Base-by-base conservation (phyloP, 2,329 filamentous ascomycete genomes). In the Dactylella cylindrospora region DNA sequence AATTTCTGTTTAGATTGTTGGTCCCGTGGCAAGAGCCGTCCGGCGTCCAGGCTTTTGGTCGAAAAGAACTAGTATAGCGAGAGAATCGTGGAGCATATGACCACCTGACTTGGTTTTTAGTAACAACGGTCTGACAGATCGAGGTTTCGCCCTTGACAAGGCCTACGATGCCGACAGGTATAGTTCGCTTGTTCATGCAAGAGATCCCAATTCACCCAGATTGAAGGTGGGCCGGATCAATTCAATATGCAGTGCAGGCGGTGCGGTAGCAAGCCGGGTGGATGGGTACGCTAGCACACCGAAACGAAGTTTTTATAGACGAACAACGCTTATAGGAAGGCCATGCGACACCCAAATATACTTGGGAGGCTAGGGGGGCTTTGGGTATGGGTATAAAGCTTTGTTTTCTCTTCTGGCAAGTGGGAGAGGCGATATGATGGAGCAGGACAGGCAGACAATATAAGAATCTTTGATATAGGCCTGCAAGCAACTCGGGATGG, bases 131-230 rank as follows among this genome's bases (percentile, higher is more conserved):
- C 38, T 49, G 41, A 47, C 44, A 54, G 29, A 62, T 54, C 49
- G 57, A 45, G 36, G 57, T 54, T 62, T 62, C 49, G 49, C 31
- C 43, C 45, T 31, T 39, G 38, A 36, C 43, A 38, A 39, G 57
- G 49, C 43, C 49, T 26, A 44, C 40, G 31, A 36, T 19, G 36
- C 50, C 49, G 57, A 43, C 57, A 54, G 49, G 49, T 46, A 43
- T 28, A 43, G 38, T 62, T 62, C 57, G 57, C 57, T 62, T 62
- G 57, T 45, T 62, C 49, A 62, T 62, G 57, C 57, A 62, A n/a
- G 32, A 62, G 47, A 40, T 54, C 36, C 49, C 47, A 62, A 49
- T 62, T 43, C 53, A 62, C 57, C 57, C 53, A 44, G 54, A 54
- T 62, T 38, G 29, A 62, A 31, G 43, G 40, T 39, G 23, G 57